Conservation (phyloP, 2,329 filamentous ascomycete genomes). For the Aspergillus arachidicola region DNA sequence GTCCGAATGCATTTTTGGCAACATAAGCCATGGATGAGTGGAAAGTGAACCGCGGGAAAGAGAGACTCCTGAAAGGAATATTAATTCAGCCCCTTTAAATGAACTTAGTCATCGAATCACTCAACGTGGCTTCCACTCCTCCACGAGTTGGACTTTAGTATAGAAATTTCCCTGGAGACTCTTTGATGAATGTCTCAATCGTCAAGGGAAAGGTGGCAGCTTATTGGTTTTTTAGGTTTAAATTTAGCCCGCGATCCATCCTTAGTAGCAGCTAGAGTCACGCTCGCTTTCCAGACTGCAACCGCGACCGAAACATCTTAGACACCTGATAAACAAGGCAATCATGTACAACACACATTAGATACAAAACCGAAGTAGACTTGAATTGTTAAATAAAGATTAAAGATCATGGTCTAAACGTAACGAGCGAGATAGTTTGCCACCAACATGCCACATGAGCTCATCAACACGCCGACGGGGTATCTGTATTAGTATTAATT, state of each 20-base stretch:
- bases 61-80: not conserved
- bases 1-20: not conserved
- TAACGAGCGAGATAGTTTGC: slow-evolving; percentile 2
- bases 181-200: not conserved
- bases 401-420: slow-evolving; percentile 1
- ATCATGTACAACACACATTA: not conserved
- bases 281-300: not conserved
- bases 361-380: not conserved
- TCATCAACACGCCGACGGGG: slow-evolving; percentile 15
- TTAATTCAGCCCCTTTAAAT: not conserved
- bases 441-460: slow-evolving; percentile 4
- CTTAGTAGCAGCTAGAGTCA: not conserved
- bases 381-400: not conserved
- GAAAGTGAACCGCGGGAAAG: not conserved
- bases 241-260: not conserved
- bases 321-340: not conserved
- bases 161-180: not conserved
- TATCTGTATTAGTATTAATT: slow-evolving; percentile 10
- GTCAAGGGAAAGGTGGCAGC: slow-evolving; percentile 25
- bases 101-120: not conserved
- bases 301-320: not conserved
- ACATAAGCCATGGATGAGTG: not conserved
- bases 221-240: not conserved
- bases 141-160: not conserved
- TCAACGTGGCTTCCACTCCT: slow-evolving; percentile 1